phyloP scores from a whole-genome alignment of 2,329 filamentous ascomycete genomes.

The Blastomyces silverae region DNA sequence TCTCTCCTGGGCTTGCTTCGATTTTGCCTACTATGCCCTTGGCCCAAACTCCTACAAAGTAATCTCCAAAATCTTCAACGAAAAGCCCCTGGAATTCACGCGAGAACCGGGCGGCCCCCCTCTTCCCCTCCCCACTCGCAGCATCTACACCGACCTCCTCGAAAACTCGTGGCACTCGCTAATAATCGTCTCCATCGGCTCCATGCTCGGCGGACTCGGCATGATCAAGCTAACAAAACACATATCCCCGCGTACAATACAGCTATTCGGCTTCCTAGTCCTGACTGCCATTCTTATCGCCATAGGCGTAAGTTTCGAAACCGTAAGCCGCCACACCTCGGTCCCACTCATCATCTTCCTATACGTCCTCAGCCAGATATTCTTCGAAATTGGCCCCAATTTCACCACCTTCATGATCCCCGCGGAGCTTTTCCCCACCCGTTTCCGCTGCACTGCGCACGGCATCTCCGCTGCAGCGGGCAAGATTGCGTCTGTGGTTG shows the following conservation, averaged over 20 bases:
- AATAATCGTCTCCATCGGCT: conserved; percentile 21
- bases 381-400: conserved; percentile 50
- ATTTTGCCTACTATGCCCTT: conserved; percentile 22
- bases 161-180: conserved; percentile 21
- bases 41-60: conserved; percentile 21
- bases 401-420: conserved; percentile 59
- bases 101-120: background rate
- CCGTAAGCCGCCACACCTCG: conserved; percentile 35
- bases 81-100: conserved; percentile 13
- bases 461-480: conserved; percentile 60
- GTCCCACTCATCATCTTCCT: conserved; percentile 35
- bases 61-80: conserved; percentile 19
- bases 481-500: conserved; percentile 62
- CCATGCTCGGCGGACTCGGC: conserved; percentile 18
- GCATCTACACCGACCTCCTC: conserved; percentile 18
- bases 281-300: conserved; percentile 57
- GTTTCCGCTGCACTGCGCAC: conserved; percentile 58
- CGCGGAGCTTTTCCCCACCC: conserved; percentile 58
- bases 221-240: conserved; percentile 22
- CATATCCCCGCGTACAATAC: conserved; percentile 17
- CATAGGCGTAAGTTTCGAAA: conserved; percentile 47
- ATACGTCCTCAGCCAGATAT: conserved; percentile 59
- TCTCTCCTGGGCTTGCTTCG: conserved; percentile 21
- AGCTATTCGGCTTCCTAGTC: conserved; percentile 46
- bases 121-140: conserved; percentile 6